Evolutionary conservation across 1,284 basidiomycete genomes (phyloP).

Genomic region (Puccinia polysora): DNA sequence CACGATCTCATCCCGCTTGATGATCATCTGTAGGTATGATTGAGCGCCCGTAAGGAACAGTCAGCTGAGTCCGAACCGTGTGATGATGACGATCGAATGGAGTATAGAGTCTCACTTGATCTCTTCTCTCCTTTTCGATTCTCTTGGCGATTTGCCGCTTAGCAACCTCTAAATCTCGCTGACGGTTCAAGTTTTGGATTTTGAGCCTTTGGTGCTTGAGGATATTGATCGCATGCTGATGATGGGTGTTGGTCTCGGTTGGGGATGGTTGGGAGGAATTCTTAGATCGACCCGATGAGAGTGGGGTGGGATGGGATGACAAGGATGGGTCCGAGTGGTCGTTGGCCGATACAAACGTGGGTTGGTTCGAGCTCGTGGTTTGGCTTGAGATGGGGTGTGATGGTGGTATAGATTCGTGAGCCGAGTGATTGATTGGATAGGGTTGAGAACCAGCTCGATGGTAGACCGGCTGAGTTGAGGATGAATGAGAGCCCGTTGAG

Average conservation of each 20-base stretch:
- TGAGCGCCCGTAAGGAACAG: too few species aligned
- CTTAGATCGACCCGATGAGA: neutral
- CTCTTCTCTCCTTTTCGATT: constrained; percentile 27
- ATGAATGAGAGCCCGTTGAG: constrained; percentile 6
- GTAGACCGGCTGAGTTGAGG: neutral
- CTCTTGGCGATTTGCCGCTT: constrained; percentile 25
- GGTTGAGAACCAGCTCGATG: neutral
- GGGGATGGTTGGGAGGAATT: neutral
- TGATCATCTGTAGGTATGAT: constrained; percentile 14
- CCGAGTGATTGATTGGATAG: neutral
- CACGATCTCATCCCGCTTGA: constrained; percentile 21
- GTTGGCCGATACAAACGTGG: neutral
- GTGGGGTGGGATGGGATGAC: neutral
- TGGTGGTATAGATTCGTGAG: neutral
- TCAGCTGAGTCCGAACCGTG: too few species aligned
- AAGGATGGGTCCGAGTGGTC: neutral
- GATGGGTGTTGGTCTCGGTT: constrained; percentile 7
- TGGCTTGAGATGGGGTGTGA: neutral
- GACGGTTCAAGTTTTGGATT: constrained; percentile 8
- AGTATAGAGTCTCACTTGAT: constrained; percentile 6
- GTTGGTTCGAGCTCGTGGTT: constrained; percentile 2
- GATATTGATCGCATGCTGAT: constrained; percentile 24
- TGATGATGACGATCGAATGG: neutral
- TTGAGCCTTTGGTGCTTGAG: constrained; percentile 33
- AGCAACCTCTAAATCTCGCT: constrained; percentile 25